Percentiles rank a stretch among this genome's conserved stretches.
phyloP scores from a whole-genome alignment of 1,284 basidiomycete species.

The Marasmius oreades region DNA sequence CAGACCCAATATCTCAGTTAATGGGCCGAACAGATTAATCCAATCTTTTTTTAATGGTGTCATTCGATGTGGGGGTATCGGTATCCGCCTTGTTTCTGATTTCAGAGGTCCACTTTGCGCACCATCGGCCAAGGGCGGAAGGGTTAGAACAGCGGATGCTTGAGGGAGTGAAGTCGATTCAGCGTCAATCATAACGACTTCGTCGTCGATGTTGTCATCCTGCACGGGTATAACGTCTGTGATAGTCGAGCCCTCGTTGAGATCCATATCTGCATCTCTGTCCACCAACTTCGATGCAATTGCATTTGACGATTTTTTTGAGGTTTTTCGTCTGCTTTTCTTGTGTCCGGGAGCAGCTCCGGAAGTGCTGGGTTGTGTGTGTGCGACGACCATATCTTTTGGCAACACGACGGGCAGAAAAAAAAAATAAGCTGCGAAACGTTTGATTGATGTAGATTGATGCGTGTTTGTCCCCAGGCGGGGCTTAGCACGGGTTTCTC shows the following conservation, averaged over 20 bases:
- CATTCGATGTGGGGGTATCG: conserved; percentile 96
- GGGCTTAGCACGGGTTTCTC: background rate
- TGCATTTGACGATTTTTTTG: conserved; percentile 37
- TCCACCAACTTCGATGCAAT: conserved; percentile 15
- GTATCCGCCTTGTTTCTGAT: conserved; percentile 79
- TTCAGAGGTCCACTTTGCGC: conserved; percentile 55
- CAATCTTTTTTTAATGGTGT: conserved; percentile 97
- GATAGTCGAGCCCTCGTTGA: conserved; percentile 16
- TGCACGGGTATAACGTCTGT: conserved; percentile 10
- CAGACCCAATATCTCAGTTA: conserved; percentile 91
- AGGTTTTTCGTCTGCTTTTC: conserved; percentile 55
- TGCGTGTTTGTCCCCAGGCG: background rate
- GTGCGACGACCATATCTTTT: conserved; percentile 53
- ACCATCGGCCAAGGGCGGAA: conserved; percentile 58
- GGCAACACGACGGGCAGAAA: background rate
- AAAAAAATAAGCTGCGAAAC: background rate
- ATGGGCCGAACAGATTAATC: conserved; percentile 94
- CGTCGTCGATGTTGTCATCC: conserved; percentile 37
- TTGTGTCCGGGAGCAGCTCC: conserved; percentile 30
- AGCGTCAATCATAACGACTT: conserved; percentile 61
- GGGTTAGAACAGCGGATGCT: conserved; percentile 52
- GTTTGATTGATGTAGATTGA: background rate
- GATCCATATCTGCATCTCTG: conserved; percentile 36
- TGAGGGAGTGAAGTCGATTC: conserved; percentile 39
- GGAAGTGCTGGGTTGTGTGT: conserved; percentile 30